phyloP scores from a whole-genome alignment of 2,329 filamentous ascomycete species.

The Salinomyces thailandicus region DNA sequence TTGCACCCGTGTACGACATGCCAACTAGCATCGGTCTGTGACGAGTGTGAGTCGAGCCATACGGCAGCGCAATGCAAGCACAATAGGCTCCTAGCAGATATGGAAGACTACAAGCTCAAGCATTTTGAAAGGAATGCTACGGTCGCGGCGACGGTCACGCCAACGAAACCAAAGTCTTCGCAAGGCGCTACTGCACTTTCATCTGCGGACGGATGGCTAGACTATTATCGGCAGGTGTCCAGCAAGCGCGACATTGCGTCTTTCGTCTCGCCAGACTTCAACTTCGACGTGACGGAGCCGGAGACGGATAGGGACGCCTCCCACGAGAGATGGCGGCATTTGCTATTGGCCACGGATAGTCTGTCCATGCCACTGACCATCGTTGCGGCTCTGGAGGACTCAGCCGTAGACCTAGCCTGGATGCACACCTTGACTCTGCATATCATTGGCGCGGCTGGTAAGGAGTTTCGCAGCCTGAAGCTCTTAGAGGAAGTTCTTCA shows the following conservation, averaged over 20 bases:
- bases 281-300: neutral
- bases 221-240: neutral
- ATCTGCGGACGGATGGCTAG: slow-evolving; percentile 1
- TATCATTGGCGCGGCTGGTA: slow-evolving; percentile 1
- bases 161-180: neutral
- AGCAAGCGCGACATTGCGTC: neutral
- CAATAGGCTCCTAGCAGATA: neutral
- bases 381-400: slow-evolving; percentile 2
- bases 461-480: neutral
- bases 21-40: neutral
- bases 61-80: neutral
- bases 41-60: slow-evolving; percentile 1
- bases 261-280: neutral
- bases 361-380: slow-evolving; percentile 1
- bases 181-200: neutral
- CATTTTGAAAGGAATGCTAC: neutral
- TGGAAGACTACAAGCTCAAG: slow-evolving; percentile 2
- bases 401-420: neutral
- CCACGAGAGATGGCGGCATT: neutral
- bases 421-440: neutral
- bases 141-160: neutral
- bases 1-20: slow-evolving; percentile 2
- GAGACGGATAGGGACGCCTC: neutral
- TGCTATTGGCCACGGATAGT: slow-evolving; percentile 3
- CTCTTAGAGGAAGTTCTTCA: slow-evolving; percentile 5